Percentiles rank a stretch among this genome's conserved stretches.
These are phyloP conservation scores for Buxus sempervirens DNA, from an alignment of 164 flowering plant genomes.

Conservation along the genomic window DNA sequence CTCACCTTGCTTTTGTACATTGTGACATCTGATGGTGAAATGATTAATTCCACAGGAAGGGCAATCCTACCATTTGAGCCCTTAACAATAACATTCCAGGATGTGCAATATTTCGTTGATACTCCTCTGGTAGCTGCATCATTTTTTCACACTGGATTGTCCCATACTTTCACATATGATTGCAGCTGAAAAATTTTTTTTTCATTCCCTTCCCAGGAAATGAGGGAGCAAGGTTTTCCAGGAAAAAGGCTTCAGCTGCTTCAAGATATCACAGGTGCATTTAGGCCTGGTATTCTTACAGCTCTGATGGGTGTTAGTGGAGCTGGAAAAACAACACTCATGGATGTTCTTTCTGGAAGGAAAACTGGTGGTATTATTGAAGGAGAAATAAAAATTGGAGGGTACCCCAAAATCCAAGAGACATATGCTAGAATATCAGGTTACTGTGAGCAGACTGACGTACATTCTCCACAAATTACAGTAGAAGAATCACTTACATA, in stretches of 20 bases:
- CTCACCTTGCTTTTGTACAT: background rate
- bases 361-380: conserved; percentile 41
- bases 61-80: conserved; percentile 40
- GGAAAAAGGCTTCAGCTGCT: conserved; percentile 35
- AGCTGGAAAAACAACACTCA: conserved; percentile 48
- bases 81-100: conserved; percentile 27
- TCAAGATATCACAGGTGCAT: conserved; percentile 37
- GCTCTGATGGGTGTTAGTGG: conserved; percentile 50
- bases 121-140: conserved; percentile 25
- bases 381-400: conserved; percentile 45
- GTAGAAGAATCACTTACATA: conserved; percentile 41
- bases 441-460: conserved; percentile 45
- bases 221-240: conserved; percentile 21
- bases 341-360: conserved; percentile 48
- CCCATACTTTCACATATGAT: background rate
- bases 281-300: conserved; percentile 46
- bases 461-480: conserved; percentile 43
- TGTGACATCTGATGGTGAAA: background rate
- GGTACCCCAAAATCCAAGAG: conserved; percentile 41
- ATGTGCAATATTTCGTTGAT: conserved; percentile 39
- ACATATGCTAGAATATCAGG: conserved; percentile 46
- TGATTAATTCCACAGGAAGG: conserved; percentile 10
- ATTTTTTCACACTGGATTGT: background rate
- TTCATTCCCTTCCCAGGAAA: conserved; percentile 7
- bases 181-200: background rate